These are phyloP conservation scores for Malania oleifera DNA, from an alignment of 164 flowering plant species.

Conservation along the genomic window DNA sequence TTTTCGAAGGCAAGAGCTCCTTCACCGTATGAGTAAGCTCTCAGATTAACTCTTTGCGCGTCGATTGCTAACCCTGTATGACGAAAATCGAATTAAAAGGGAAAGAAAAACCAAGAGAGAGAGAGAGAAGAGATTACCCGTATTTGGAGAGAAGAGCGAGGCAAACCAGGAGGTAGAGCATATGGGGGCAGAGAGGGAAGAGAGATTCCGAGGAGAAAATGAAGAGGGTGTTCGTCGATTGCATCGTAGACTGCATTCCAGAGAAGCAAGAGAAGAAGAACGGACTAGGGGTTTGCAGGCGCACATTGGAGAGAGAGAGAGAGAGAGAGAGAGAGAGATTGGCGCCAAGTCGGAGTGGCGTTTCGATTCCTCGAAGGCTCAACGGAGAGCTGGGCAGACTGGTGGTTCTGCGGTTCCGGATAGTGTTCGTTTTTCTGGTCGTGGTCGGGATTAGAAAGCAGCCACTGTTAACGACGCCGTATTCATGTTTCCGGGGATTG, in stretches of 20 bases:
- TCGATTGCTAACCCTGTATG: neutral
- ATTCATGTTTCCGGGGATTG: too few species aligned
- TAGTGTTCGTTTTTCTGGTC: too few species aligned
- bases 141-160: neutral
- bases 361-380: too few species aligned
- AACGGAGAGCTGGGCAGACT: too few species aligned
- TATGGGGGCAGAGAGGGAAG: conserved; percentile 1
- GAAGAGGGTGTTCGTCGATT: neutral
- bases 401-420: too few species aligned
- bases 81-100: neutral
- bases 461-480: too few species aligned
- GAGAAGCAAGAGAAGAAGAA: conserved; percentile 21
- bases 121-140: neutral
- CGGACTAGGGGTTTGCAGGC: conserved; percentile 43
- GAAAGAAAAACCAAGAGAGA: neutral
- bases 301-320: conserved; percentile 22
- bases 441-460: too few species aligned
- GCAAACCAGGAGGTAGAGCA: conserved; percentile 1
- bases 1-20: conserved; percentile 17
- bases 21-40: conserved; percentile 5
- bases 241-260: conserved; percentile 13
- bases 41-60: neutral
- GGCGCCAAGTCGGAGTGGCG: neutral
- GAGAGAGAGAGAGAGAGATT: conserved; percentile 1
- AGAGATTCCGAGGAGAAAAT: neutral